Evolutionary conservation across 1,139 yeast genomes (phyloP).

Genomic region (Debaryomyces subglobosus): DNA sequence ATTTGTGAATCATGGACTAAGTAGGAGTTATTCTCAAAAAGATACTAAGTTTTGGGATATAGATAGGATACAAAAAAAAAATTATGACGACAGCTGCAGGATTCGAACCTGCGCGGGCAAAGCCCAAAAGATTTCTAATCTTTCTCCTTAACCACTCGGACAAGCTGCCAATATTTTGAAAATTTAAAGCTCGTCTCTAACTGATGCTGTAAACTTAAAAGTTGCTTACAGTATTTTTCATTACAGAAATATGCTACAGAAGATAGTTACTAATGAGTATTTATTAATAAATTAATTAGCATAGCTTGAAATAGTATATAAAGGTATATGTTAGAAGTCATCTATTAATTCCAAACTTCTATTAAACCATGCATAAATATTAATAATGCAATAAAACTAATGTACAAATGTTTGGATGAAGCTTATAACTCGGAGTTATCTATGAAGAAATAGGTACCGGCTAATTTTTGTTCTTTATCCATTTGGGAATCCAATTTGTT

Average conservation of each 20-base stretch:
- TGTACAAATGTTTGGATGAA: conserved; percentile 8
- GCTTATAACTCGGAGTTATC: conserved; percentile 53
- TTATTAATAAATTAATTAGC: conserved; percentile 1
- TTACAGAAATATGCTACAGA: too few species aligned
- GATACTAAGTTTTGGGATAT: background rate
- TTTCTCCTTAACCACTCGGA: conserved; percentile 62
- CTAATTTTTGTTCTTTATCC: conserved; percentile 93
- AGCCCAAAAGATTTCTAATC: conserved; percentile 62
- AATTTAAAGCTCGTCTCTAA: background rate
- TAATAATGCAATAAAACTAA: conserved; percentile 10
- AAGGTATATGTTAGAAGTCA: conserved; percentile 2
- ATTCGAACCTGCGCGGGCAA: conserved; percentile 64
- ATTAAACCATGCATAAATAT: conserved; percentile 9
- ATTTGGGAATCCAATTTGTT: conserved; percentile 96
- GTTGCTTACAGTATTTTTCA: background rate
- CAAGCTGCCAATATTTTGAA: background rate
- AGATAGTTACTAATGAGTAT: background rate
- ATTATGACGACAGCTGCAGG: conserved; percentile 58
- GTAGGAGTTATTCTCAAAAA: background rate
- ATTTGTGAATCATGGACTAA: background rate
- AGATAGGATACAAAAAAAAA: conserved; percentile 20
- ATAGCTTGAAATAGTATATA: conserved; percentile 3
- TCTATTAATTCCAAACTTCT: conserved; percentile 5
- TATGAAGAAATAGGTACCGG: conserved; percentile 95
- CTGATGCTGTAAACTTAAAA: background rate